Percentiles rank a stretch among this genome's conserved stretches.
Evolutionary conservation across 177 flowering plant genomes (phyloP).

Genomic region (Telopea speciosissima): DNA sequence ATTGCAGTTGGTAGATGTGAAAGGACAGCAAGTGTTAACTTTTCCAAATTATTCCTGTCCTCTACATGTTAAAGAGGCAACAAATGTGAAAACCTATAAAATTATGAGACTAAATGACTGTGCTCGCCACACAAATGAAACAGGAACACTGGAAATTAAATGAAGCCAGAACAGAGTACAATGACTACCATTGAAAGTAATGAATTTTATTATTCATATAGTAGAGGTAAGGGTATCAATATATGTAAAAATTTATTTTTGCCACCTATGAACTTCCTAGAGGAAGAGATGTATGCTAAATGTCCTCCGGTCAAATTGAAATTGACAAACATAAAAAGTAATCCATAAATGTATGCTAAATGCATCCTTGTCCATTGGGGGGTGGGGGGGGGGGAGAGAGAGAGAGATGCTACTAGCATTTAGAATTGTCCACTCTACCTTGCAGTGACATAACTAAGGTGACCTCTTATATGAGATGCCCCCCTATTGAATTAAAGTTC

Average conservation of each 20-base stretch:
- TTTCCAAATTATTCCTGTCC: conserved; percentile 93
- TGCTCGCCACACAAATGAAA: not conserved
- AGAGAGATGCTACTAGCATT: too few relatives aligned
- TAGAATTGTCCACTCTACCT: too few relatives aligned
- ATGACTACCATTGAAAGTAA: not conserved
- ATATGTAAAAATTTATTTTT: too few relatives aligned
- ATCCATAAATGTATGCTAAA: too few relatives aligned
- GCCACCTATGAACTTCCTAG: not conserved
- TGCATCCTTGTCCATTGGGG: too few relatives aligned
- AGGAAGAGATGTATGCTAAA: too few relatives aligned
- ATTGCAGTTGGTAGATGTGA: conserved; percentile 91
- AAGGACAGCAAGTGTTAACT: conserved; percentile 92
- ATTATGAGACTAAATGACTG: not conserved
- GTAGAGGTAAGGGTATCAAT: too few relatives aligned
- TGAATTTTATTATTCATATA: not conserved
- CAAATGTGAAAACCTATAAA: conserved; percentile 5
- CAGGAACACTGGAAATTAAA: not conserved
- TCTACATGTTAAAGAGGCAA: conserved; percentile 33
- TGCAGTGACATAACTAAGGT: too few relatives aligned
- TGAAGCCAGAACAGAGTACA: not conserved
- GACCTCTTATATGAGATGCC: not conserved
- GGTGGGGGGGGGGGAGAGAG: too few relatives aligned
- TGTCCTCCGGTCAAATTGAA: not conserved
- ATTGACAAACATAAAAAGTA: not conserved
- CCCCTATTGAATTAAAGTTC: not conserved